Conservation (phyloP, 352 stramenopile species). For the Globisporangium polare region DNA sequence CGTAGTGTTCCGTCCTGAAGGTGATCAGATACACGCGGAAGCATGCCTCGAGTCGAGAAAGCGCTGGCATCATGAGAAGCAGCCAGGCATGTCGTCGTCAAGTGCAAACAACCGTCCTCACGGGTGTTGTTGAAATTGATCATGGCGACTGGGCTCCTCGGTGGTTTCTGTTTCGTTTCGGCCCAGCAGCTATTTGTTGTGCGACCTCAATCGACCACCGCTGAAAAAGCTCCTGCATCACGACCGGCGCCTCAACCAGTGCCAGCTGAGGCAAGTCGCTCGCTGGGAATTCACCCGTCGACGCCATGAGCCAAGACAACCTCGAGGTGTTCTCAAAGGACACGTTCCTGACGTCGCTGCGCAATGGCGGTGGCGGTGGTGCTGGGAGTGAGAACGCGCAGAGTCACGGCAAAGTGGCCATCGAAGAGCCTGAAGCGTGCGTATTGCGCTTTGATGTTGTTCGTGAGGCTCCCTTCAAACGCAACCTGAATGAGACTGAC, state of each 20-base stretch:
- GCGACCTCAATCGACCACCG: neutral
- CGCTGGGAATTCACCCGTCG: neutral
- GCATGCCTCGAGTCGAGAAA: no score
- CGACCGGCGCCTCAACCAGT: neutral
- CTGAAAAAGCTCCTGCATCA: neutral
- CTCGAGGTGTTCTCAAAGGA: conserved; percentile 75
- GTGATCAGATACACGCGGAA: neutral
- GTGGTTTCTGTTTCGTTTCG: conserved; percentile 11
- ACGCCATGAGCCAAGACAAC: conserved; percentile 38
- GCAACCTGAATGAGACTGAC: neutral
- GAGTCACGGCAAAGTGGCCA: conserved; percentile 7
- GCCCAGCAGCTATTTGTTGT: conserved; percentile 9
- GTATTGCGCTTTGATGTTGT: neutral
- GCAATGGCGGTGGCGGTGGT: conserved; percentile 24
- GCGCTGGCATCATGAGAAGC: no score
- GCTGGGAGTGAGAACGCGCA: conserved; percentile 10
- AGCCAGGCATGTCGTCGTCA: no score
- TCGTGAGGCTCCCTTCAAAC: neutral
- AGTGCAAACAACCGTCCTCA: no score
- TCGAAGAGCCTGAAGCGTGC: conserved; percentile 52
- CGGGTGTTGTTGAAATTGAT: neutral
- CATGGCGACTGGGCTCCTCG: neutral
- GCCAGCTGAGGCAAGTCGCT: neutral
- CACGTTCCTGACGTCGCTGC: conserved; percentile 73
- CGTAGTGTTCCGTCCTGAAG: neutral